Conservation (phyloP, 140 eudicot species). For the Oenanthe javanica region DNA sequence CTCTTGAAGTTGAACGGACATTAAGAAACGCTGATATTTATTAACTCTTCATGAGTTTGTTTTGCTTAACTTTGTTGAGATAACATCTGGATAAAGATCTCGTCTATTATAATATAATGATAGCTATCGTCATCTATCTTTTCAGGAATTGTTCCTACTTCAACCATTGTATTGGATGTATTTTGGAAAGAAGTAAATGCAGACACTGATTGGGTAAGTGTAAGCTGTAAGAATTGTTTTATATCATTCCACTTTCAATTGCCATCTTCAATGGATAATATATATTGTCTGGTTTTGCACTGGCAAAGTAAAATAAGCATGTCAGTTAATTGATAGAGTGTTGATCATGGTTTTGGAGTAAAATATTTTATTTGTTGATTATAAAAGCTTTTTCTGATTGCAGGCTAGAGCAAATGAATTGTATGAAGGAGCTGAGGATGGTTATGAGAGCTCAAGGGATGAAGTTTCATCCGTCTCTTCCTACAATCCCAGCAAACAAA, state of each 20-base stretch:
- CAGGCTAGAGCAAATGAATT: constrained; percentile 77
- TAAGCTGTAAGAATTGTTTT: constrained; percentile 7
- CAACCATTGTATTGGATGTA: constrained; percentile 53
- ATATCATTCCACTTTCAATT: background rate
- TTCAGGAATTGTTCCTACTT: constrained; percentile 74
- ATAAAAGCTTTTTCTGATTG: constrained; percentile 12
- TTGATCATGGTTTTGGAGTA: constrained; percentile 1
- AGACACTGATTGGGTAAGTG: constrained; percentile 95
- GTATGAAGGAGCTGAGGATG: constrained; percentile 83
- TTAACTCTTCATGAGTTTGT: background rate
- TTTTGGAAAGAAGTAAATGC: constrained; percentile 88
- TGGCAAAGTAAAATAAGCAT: background rate
- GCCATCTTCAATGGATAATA: background rate
- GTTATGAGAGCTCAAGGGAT: constrained; percentile 75
- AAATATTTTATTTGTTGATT: background rate
- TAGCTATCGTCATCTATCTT: constrained; percentile 1
- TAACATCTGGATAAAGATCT: background rate
- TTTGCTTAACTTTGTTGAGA: background rate
- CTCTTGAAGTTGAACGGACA: background rate
- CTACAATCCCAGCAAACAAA: constrained; percentile 57
- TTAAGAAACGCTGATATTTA: background rate
- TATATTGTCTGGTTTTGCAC: constrained; percentile 1
- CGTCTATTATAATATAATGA: too few species aligned
- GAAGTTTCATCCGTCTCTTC: constrained; percentile 91
- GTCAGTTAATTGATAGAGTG: background rate